Conservation (phyloP, 2,329 filamentous ascomycete genomes). For the Curvularia hawaiiensis region DNA sequence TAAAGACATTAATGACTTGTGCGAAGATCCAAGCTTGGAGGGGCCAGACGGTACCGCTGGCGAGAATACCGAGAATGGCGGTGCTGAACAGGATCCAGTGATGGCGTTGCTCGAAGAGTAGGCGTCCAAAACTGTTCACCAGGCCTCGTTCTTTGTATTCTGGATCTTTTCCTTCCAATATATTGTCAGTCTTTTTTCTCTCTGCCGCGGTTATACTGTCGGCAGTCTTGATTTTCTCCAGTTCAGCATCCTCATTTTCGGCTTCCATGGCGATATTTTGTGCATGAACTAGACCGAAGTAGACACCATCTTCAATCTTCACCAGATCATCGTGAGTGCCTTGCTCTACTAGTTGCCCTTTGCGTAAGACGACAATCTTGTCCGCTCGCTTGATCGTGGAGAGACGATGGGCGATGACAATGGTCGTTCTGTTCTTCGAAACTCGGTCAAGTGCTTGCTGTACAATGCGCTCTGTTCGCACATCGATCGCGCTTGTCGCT, state of each 20-base stretch:
- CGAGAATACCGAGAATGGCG: conserved; percentile 36
- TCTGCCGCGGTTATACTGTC: conserved; percentile 18
- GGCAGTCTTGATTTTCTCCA: conserved; percentile 26
- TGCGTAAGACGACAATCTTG: conserved; percentile 75
- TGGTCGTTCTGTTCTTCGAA: conserved; percentile 68
- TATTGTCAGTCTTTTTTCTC: conserved; percentile 8
- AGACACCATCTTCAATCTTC: conserved; percentile 63
- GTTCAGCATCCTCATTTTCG: conserved; percentile 24
- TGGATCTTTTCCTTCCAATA: conserved; percentile 21
- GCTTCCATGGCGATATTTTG: conserved; percentile 41
- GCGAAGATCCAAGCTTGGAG: conserved; percentile 49
- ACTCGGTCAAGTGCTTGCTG: conserved; percentile 64
- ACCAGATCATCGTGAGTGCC: conserved; percentile 78
- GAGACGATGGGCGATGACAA: conserved; percentile 79
- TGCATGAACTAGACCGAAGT: conserved; percentile 67
- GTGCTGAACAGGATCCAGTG: conserved; percentile 43
- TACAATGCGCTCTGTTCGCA: conserved; percentile 60
- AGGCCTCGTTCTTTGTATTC: conserved; percentile 40
- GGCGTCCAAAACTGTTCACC: conserved; percentile 39
- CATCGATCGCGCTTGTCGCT: conserved; percentile 71
- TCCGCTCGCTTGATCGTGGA: conserved; percentile 80
- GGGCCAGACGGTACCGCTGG: conserved; percentile 45
- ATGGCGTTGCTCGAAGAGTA: conserved; percentile 43
- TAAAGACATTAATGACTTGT: conserved; percentile 46
- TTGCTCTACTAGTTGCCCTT: conserved; percentile 72